Conservation (phyloP, 768 basidiomycete genomes). For the Russula vinacea region DNA sequence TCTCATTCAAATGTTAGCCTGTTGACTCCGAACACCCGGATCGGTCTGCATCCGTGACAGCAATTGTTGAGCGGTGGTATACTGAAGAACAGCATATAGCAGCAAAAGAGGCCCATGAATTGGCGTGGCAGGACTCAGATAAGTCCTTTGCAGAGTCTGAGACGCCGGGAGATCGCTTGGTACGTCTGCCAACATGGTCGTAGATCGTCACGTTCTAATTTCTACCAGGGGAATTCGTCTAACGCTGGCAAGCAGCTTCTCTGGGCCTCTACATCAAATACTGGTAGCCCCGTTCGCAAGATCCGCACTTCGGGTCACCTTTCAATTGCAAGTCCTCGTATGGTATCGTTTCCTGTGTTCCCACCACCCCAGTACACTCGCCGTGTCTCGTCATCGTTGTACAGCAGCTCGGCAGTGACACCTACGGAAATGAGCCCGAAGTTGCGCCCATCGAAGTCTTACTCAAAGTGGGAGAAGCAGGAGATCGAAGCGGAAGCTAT, state of each 20-base stretch:
- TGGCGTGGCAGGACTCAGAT: constrained; percentile 66
- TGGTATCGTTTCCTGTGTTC: constrained; percentile 33
- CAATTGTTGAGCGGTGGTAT: constrained; percentile 77
- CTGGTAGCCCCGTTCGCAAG: constrained; percentile 35
- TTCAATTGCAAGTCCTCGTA: constrained; percentile 41
- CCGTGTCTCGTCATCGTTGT: constrained; percentile 28
- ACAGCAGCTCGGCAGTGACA: constrained; percentile 34
- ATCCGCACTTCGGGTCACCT: constrained; percentile 47
- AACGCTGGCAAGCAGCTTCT: constrained; percentile 60
- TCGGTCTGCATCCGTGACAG: constrained; percentile 60
- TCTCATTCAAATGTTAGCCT: constrained; percentile 48
- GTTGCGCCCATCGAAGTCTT: constrained; percentile 43
- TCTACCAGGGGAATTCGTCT: constrained; percentile 5
- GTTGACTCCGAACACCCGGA: constrained; percentile 77
- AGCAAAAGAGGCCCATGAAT: constrained; percentile 55
- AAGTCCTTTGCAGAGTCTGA: constrained; percentile 45
- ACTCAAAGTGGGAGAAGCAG: constrained; percentile 85
- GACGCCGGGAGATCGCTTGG: constrained; percentile 39
- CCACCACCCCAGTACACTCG: constrained; percentile 36
- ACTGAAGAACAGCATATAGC: constrained; percentile 68
- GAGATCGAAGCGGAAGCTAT: constrained; percentile 79
- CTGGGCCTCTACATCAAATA: constrained; percentile 54
- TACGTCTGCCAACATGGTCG: neutral
- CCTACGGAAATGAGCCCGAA: constrained; percentile 56
- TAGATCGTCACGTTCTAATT: constrained; percentile 7